Base-by-base conservation (phyloP, 352 stramenopile genomes). In the Globisporangium mamillatum region DNA sequence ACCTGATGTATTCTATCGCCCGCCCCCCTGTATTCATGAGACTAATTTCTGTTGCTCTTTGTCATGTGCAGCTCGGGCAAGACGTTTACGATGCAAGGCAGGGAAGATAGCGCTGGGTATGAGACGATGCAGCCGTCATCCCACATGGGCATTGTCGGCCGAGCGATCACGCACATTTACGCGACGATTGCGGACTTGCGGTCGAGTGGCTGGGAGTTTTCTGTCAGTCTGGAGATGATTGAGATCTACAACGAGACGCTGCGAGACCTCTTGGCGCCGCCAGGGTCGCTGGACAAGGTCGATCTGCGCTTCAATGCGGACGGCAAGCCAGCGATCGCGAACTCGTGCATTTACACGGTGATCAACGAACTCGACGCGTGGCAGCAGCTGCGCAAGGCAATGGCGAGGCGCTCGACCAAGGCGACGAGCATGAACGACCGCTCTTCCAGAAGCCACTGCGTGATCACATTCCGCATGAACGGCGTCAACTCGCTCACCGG, bases 241-340 rank as follows among this genome's bases (percentile, higher is more conserved):
- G 97, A 99, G 79, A 98, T 99, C 59, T 99, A 99, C 85, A 99
- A 99, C 67, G 97, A 99, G 75, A 92, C 96, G 16, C 80, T 99
- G 38, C 81, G 90, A 10, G 97, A 99, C 67, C 68, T 99, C 44
- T 76, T 99, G 32, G 78, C 86, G 50, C 68, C 78, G n/a, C 63
- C 56, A 41, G 76, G 77, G 82, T 81, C 82, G 2, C 75, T 69
- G 2, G 81, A 91, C 44, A 93, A 90, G 63, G 79, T 95, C 18
- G 84, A 90, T 22, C 72, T 93, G 4, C 88, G 85, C 20, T 46
- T 93, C 4, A 84, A 94, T 64, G 79, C 67, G 0, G 79, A 91
- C 24, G 87, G 88, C 24, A 93, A 90, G 29, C 72, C 86, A 3
- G 74, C 68, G 54, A 72, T 93, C 27, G 75, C 79, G 8, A 95